Evolutionary conservation across 768 basidiomycete genomes (phyloP), one percentile per base, ranked within the genome.

Genomic region (Clitopilus hobsonii): DNA sequence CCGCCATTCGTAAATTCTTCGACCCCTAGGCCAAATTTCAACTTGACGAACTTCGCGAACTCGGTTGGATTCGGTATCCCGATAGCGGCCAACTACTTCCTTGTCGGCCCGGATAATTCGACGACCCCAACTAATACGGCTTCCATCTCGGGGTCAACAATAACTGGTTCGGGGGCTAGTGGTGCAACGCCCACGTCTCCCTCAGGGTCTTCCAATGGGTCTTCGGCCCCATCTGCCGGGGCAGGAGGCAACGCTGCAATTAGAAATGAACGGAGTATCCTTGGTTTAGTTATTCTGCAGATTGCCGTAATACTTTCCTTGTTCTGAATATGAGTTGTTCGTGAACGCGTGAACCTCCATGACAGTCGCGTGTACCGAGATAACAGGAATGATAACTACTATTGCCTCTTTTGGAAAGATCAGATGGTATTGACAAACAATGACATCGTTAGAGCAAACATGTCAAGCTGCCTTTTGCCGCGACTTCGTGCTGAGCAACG

Each of bases 21-120:
- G 16, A 71, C 71, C 1, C 65, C 69, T 24, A 63, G 72, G 55
- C 63, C 55, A 25, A 70, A 69, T 49, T 80, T 79, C 66, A 74
- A 74, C 56, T 59, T 76, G 52, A 65, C 69, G 26, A 56, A 56
- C 13, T 77, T 80, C 58, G 70, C 68, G 6, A 55, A 58, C 23
- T 63, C 60, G 14, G 57, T 69, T 7, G 63, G 69, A 25, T 64
- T 78, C 14, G 71, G 70, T 1, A 52, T 59, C 24, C 74, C 75
- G 2, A 58, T 77, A 38, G 75, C 73, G 16, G 77, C 76, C 28
- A 75, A 70, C 47, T 78, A 71, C 61, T 78, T 78, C 63, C 61
- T 75, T 26, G 70, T 72, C 14, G 74, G 73, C 2, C 67, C 74
- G 5, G 63, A 62, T 36, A 60, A 65, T 57, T 54, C 58, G 54